Percentiles rank a stretch among this genome's conserved stretches.
Conservation (phyloP, 2,329 filamentous ascomycete species). For the Neofusicoccum cordaticola region DNA sequence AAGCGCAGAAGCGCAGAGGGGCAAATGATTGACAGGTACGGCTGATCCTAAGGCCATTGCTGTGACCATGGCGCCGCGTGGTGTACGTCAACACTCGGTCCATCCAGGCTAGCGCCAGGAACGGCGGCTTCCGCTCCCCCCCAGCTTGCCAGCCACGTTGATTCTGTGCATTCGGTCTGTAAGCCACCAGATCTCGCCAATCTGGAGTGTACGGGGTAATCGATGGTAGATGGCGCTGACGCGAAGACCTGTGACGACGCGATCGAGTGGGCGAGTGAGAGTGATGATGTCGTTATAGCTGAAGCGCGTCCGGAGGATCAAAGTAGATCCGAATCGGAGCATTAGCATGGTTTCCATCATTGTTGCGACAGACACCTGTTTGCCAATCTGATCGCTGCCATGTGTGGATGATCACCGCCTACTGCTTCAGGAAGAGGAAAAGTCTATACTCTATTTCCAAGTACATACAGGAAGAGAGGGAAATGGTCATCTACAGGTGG, state of each 20-base stretch:
- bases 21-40: not conserved
- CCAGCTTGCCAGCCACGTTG: not conserved
- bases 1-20: not conserved
- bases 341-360: no score
- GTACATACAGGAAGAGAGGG: no score
- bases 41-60: not conserved
- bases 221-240: not conserved
- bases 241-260: not conserved
- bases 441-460: no score
- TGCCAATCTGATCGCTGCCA: no score
- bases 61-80: not conserved
- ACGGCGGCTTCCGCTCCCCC: not conserved
- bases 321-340: no score
- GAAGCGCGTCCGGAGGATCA: no score
- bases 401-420: no score
- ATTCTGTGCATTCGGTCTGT: not conserved
- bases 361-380: no score
- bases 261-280: not conserved
- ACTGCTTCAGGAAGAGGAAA: no score
- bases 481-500: no score
- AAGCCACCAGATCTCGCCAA: constrained; percentile 14
- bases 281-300: not conserved
- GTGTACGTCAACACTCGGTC: constrained; percentile 13
- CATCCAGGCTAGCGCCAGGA: constrained; percentile 2
- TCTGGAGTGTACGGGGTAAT: not conserved